Percentiles rank a stretch among this genome's conserved stretches.
Conservation (phyloP, 2,329 filamentous ascomycete genomes). For the Aspergillus hiratsukae region DNA sequence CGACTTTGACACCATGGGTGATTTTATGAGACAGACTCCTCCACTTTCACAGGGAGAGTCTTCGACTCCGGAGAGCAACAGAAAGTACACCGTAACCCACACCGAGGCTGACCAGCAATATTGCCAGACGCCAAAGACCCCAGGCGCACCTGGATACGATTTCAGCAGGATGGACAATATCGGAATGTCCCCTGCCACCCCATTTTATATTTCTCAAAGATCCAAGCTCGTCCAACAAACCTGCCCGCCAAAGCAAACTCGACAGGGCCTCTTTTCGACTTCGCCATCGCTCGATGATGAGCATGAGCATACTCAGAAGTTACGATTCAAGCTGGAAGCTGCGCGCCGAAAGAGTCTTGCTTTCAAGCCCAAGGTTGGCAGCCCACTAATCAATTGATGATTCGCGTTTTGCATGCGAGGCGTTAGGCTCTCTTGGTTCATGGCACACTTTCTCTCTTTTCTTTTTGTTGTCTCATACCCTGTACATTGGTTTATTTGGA, state of each 20-base stretch:
- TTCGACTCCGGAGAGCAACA: conserved; percentile 12
- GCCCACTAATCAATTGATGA: conserved; percentile 57
- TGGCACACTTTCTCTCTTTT: not conserved
- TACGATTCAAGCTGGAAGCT: conserved; percentile 62
- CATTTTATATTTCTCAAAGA: conserved; percentile 43
- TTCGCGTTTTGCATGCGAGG: conserved; percentile 3
- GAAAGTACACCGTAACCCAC: conserved; percentile 13
- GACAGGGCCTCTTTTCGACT: conserved; percentile 38
- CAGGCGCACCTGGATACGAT: conserved; percentile 26
- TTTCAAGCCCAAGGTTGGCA: conserved; percentile 70
- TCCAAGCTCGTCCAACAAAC: conserved; percentile 48
- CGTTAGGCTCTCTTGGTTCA: conserved; percentile 6
- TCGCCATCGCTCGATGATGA: conserved; percentile 22
- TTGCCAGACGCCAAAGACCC: conserved; percentile 30
- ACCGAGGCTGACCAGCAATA: conserved; percentile 14
- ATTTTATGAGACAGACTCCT: conserved; percentile 32
- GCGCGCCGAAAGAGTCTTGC: conserved; percentile 73
- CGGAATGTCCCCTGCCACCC: conserved; percentile 43
- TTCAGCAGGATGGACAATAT: conserved; percentile 34
- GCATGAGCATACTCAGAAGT: conserved; percentile 31
- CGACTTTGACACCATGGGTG: conserved; percentile 26
- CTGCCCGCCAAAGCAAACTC: conserved; percentile 50
- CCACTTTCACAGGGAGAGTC: conserved; percentile 17
- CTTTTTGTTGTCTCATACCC: not conserved
- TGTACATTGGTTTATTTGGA: not conserved